phyloP scores from a whole-genome alignment of 768 basidiomycete species.

The Mycena amicta region DNA sequence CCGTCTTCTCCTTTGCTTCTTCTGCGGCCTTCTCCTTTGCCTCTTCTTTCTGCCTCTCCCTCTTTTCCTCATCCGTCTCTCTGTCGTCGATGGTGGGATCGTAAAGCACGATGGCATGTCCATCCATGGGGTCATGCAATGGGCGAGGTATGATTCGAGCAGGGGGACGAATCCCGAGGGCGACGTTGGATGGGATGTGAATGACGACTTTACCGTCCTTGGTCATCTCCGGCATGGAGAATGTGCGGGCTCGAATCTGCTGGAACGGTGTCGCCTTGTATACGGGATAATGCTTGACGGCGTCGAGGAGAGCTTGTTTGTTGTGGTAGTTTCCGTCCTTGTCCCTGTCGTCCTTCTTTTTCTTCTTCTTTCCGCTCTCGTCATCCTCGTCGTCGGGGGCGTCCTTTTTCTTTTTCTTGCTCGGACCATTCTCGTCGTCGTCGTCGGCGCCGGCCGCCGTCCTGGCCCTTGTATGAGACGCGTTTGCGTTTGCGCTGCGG shows the following conservation, averaged over 20 bases:
- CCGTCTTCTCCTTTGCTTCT: conserved; percentile 70
- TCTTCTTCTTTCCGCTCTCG: conserved; percentile 58
- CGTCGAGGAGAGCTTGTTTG: conserved; percentile 63
- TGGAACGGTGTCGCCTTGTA: conserved; percentile 82
- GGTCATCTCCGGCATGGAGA: conserved; percentile 83
- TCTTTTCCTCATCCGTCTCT: conserved; percentile 86
- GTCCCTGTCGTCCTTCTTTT: conserved; percentile 65
- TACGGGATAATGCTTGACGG: conserved; percentile 72
- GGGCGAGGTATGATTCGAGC: conserved; percentile 85
- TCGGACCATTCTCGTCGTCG: conserved; percentile 52
- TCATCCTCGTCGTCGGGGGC: conserved; percentile 62
- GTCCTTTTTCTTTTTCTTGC: conserved; percentile 57
- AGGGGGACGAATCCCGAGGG: conserved; percentile 85
- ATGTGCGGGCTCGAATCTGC: conserved; percentile 56
- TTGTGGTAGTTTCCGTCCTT: conserved; percentile 56
- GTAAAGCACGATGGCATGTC: conserved; percentile 96
- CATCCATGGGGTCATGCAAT: conserved; percentile 95
- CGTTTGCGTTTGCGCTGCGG: conserved; percentile 84
- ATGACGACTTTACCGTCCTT: conserved; percentile 66
- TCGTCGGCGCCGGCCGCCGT: conserved; percentile 52
- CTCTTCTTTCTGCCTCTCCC: conserved; percentile 73
- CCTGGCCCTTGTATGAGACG: conserved; percentile 81
- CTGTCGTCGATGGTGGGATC: conserved; percentile 94
- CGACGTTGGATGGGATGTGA: conserved; percentile 61
- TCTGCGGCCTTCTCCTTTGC: conserved; percentile 62